phyloP scores from a whole-genome alignment of 1,284 basidiomycete species.

The Cryptococcus wingfieldii region DNA sequence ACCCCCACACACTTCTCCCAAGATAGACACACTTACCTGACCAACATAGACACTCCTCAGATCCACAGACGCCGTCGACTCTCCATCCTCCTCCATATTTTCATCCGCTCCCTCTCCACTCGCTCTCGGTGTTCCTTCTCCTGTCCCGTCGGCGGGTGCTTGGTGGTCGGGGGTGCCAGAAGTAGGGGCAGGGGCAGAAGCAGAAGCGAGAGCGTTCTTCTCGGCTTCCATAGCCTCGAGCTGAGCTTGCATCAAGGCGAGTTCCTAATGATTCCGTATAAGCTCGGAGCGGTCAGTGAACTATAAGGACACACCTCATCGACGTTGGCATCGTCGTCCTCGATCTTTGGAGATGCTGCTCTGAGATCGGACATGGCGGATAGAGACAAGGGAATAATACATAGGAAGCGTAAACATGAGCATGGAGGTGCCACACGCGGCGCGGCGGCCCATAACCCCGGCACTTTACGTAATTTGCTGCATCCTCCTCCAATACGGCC shows the following conservation, averaged over 20 bases:
- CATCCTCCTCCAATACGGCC: not conserved
- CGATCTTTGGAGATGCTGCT: slow-evolving; percentile 36
- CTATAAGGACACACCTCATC: slow-evolving; percentile 33
- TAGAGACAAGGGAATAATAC: not conserved
- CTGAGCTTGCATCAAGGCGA: slow-evolving; percentile 76
- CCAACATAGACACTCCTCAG: slow-evolving; percentile 90
- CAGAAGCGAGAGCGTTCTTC: slow-evolving; percentile 56
- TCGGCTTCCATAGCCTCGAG: slow-evolving; percentile 84
- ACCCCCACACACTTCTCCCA: not conserved
- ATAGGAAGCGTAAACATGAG: not conserved
- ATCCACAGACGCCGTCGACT: slow-evolving; percentile 66
- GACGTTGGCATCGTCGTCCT: slow-evolving; percentile 39
- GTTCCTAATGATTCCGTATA: slow-evolving; percentile 39
- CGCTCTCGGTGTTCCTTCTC: slow-evolving; percentile 4
- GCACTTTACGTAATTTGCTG: slow-evolving; percentile 4
- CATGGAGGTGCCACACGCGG: slow-evolving; percentile 7
- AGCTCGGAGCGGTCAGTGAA: not conserved
- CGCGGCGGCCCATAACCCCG: slow-evolving; percentile 17
- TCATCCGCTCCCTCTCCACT: slow-evolving; percentile 23
- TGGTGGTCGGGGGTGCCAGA: not conserved
- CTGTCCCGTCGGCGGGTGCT: not conserved
- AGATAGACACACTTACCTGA: slow-evolving; percentile 66
- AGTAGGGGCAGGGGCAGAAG: slow-evolving; percentile 10
- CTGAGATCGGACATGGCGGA: slow-evolving; percentile 34
- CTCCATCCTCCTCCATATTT: slow-evolving; percentile 60